Base-by-base conservation (phyloP, 75 land plant genomes). In the Pseudotsuga menziesii region DNA sequence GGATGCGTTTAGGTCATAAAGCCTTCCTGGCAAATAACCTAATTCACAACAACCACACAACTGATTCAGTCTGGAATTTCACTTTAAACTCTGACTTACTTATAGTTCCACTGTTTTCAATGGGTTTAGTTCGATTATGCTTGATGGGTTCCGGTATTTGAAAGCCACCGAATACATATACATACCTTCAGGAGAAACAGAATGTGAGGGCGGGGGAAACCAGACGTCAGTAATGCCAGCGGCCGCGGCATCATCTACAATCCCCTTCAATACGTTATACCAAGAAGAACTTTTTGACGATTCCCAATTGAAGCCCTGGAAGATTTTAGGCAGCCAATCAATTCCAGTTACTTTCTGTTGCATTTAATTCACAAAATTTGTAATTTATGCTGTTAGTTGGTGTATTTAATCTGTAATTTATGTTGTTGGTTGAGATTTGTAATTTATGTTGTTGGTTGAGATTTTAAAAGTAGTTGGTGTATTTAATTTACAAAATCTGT, bases 11-110 rank as follows among this genome's bases (percentile, higher is more conserved):
- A 92, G 81, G 57, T 90, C 90, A 55, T 92, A 92, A 2, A 92
- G 74, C 63, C 81, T 86, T 2, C 89, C 90, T 0, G 96, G 94
- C 81, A 93, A 63, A 82, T 93, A 93, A n/a, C 92, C 92, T 92
- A 39, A 27, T 22, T 61, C 25, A 29, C 76, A 73, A 19, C 13
- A 39, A 25, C 39, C 5, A 1, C 2, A 5, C 60, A 58, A 72
- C 74, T 12, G 9, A 27, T 57, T 52, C 15, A 7, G 2, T 2
- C 54, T 48, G 54, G 11, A 48, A 48, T 13, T 27, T n/a, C 58
- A 0, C 77, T 19, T 23, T 14, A 57, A 57, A 32, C 23, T 14
- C 32, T 70, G 15, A 70, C 1, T 23, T 70, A 19, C 32, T 19
- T 25, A 70, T 19, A 16, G 23, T 70, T 23, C 72, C 17, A 70